These are phyloP conservation scores for Limtongozyma cylindracea DNA, from an alignment of 805 yeast species.

Conservation along the genomic window DNA sequence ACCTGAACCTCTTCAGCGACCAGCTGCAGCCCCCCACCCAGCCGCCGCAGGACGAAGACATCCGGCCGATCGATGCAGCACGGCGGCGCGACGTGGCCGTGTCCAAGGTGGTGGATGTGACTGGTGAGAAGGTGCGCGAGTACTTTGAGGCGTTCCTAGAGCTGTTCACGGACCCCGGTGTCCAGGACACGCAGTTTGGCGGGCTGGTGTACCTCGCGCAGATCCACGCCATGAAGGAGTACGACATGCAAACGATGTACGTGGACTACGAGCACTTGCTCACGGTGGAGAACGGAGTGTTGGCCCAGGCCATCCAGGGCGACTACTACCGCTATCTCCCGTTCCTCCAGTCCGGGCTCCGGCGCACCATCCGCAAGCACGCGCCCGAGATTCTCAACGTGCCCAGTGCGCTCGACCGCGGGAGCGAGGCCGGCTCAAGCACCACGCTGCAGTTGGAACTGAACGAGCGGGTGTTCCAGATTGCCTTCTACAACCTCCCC, in stretches of 20 bases:
- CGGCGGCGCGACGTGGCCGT: conserved; percentile 11
- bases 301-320: conserved; percentile 73
- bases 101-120: conserved; percentile 70
- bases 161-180: conserved; percentile 22
- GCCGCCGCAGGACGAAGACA: no score
- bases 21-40: no score
- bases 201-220: conserved; percentile 55
- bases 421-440: conserved; percentile 9
- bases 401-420: conserved; percentile 16
- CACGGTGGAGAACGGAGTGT: conserved; percentile 57
- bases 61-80: no score
- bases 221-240: conserved; percentile 53
- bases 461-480: conserved; percentile 60
- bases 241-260: conserved; percentile 55
- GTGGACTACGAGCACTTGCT: conserved; percentile 66
- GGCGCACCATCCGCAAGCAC: conserved; percentile 42
- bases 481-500: conserved; percentile 74
- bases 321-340: conserved; percentile 89
- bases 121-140: conserved; percentile 86
- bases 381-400: no score
- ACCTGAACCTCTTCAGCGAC: no score
- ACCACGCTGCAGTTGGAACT: conserved; percentile 19
- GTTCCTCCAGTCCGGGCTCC: conserved; percentile 49
- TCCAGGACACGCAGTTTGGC: conserved; percentile 11
- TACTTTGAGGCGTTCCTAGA: conserved; percentile 69